Conservation (phyloP, 352 stramenopile species). For the Phytophthora colocasiae region DNA sequence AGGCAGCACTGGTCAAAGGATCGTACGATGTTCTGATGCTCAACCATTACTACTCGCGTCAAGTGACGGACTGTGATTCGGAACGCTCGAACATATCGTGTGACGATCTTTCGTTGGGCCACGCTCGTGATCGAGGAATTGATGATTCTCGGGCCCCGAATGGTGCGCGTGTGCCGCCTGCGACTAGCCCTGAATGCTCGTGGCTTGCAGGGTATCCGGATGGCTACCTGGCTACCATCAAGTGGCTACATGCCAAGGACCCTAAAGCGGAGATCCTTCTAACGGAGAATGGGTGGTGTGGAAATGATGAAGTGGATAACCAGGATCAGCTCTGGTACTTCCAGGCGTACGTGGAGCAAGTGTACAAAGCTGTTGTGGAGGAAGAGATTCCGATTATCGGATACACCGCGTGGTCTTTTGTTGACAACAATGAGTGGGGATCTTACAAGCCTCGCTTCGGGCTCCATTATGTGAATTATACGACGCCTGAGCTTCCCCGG, state of each 20-base stretch:
- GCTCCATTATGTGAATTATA: slow-evolving; percentile 65
- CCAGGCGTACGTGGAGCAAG: slow-evolving; percentile 57
- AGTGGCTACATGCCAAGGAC: slow-evolving; percentile 71
- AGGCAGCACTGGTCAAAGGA: slow-evolving; percentile 77
- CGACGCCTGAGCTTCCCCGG: slow-evolving; percentile 39
- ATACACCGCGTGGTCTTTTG: slow-evolving; percentile 94
- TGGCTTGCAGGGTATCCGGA: slow-evolving; percentile 55
- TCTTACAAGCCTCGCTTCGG: slow-evolving; percentile 68
- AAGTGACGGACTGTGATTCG: slow-evolving; percentile 58
- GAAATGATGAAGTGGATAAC: slow-evolving; percentile 57
- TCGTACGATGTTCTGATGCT: slow-evolving; percentile 95
- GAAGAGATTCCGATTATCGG: slow-evolving; percentile 82
- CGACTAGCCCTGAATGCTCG: slow-evolving; percentile 39
- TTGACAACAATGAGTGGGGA: slow-evolving; percentile 97
- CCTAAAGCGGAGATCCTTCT: slow-evolving; percentile 55
- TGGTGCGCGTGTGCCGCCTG: slow-evolving; percentile 46
- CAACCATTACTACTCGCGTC: slow-evolving; percentile 90
- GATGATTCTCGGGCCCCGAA: slow-evolving; percentile 62
- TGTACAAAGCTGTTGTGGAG: slow-evolving; percentile 64
- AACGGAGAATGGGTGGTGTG: slow-evolving; percentile 75
- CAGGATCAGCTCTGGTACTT: slow-evolving; percentile 71
- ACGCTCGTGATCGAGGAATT: slow-evolving; percentile 56
- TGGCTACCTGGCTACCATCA: slow-evolving; percentile 68
- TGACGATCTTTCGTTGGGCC: slow-evolving; percentile 40
- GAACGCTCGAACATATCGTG: slow-evolving; percentile 44